These are phyloP conservation scores for Acacia pycnantha DNA, from an alignment of 331 rosid genomes.

Conservation along the genomic window DNA sequence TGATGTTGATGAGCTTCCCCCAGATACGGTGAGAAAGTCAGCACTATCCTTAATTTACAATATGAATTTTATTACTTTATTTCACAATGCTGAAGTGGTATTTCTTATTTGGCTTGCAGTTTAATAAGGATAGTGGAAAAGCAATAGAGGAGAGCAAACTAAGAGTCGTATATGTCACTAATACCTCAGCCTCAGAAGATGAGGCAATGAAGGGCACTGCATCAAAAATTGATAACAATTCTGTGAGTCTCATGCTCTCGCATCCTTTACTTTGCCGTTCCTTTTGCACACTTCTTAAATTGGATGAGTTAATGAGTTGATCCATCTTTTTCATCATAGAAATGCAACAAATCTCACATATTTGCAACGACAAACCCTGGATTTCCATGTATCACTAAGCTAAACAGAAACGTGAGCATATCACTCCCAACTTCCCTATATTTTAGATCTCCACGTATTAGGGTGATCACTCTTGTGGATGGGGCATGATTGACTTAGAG, in stretches of 20 bases:
- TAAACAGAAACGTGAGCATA: neutral
- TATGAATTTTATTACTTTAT: slow-evolving; percentile 19
- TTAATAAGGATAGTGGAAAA: slow-evolving; percentile 84
- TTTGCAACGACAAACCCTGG: neutral
- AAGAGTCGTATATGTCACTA: slow-evolving; percentile 59
- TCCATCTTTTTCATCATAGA: neutral
- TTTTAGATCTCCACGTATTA: neutral
- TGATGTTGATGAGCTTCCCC: slow-evolving; percentile 86
- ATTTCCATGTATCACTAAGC: neutral
- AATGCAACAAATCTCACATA: slow-evolving; percentile 1
- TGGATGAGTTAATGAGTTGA: slow-evolving; percentile 7
- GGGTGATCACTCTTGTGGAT: neutral
- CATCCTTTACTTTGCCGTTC: slow-evolving; percentile 12
- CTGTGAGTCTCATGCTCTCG: slow-evolving; percentile 56
- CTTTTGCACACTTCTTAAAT: neutral
- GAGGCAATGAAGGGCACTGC: slow-evolving; percentile 44
- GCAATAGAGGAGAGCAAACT: slow-evolving; percentile 84
- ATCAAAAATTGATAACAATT: slow-evolving; percentile 41
- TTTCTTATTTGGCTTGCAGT: slow-evolving; percentile 46
- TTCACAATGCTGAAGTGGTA: neutral
- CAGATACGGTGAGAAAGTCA: slow-evolving; percentile 65
- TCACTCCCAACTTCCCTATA: neutral
- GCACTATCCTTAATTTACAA: slow-evolving; percentile 26
- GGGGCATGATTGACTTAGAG: slow-evolving; percentile 9
- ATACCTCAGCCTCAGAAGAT: slow-evolving; percentile 58